These are phyloP conservation scores for Termitomyces sp. DNA, from an alignment of 1,284 basidiomycete species.

Conservation along the genomic window DNA sequence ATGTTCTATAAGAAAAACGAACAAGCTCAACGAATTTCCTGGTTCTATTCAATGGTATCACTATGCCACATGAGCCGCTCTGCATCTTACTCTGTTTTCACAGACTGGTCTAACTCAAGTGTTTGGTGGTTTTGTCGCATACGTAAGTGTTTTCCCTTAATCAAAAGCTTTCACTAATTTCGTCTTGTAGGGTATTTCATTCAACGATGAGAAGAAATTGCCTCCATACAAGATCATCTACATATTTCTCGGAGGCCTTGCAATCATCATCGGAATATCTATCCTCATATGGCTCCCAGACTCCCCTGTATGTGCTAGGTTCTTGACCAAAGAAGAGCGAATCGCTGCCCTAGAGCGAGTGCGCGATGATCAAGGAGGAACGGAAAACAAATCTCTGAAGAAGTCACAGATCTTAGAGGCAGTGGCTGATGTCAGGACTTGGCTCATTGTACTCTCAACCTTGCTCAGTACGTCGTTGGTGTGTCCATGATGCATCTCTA, in stretches of 20 bases:
- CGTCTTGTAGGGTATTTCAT: constrained; percentile 48
- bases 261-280: constrained; percentile 51
- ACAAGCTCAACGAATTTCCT: constrained; percentile 53
- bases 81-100: not conserved
- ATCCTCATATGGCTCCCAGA: constrained; percentile 63
- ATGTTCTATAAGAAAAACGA: constrained; percentile 72
- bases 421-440: constrained; percentile 54
- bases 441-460: constrained; percentile 56
- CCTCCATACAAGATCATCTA: constrained; percentile 62
- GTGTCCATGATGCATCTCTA: not conserved
- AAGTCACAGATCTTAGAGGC: constrained; percentile 56
- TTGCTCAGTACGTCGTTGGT: constrained; percentile 41
- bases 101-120: constrained; percentile 58
- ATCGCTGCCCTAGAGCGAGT: constrained; percentile 63
- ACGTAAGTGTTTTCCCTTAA: constrained; percentile 30
- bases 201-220: constrained; percentile 41
- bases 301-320: constrained; percentile 55
- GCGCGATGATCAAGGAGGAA: constrained; percentile 63
- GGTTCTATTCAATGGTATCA: constrained; percentile 64
- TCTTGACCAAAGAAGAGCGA: constrained; percentile 55
- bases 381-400: constrained; percentile 57
- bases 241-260: constrained; percentile 53
- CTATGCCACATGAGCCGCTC: not conserved
- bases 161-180: not conserved
- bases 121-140: constrained; percentile 66